Evolutionary conservation across 305 asterid genomes (phyloP), one percentile per base, ranked within the genome.

Genomic region (Fraxinus baroniana): DNA sequence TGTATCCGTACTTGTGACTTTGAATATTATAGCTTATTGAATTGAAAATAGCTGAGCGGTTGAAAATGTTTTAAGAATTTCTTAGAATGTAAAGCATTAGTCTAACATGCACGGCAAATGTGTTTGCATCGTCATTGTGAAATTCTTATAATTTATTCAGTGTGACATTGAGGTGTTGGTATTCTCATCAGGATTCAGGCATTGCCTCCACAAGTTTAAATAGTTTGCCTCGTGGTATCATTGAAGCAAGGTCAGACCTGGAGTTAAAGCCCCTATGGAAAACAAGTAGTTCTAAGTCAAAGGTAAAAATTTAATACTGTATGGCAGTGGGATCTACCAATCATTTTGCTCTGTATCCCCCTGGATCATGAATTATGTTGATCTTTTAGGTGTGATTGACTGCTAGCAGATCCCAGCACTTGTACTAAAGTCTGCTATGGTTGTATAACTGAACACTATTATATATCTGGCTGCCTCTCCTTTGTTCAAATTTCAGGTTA

Each of bases 181-280:
- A 77, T 78, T 85, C 80, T 77, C 55, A 82, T 81, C 89, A 92
- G 97, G 94, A 87, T 36, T 88, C 90, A 32, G 90, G 81, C 3
- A 73, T 86, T 68, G 87, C 85, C 85, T 75, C 85, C 68, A 71
- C 86, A 57, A 82, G 88, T 74, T 89, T 90, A 87, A 89, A 84
- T 83, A 80, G 93, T 72, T 89, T 96, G 86, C 98, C 99, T 77
- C 96, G 73, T 36, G 98, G 99, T 80, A 94, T 94, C 79, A 87
- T 93, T 46, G 91, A 91, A 85, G 91, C 95, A 74, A 86, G 84
- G 76, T 91, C 99, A 52, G 99, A 96, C 90, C 94, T 94, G 86
- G 98, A 94, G 86, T 87, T 96, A 75, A 94, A 93, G 93, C 98
- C 98, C 84, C 80, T 94, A 74, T 96, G 98, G 99, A 78, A 91